Evolutionary conservation across 176 grass and related monocot species (phyloP).

Genomic region (Aegilops tauschii): DNA sequence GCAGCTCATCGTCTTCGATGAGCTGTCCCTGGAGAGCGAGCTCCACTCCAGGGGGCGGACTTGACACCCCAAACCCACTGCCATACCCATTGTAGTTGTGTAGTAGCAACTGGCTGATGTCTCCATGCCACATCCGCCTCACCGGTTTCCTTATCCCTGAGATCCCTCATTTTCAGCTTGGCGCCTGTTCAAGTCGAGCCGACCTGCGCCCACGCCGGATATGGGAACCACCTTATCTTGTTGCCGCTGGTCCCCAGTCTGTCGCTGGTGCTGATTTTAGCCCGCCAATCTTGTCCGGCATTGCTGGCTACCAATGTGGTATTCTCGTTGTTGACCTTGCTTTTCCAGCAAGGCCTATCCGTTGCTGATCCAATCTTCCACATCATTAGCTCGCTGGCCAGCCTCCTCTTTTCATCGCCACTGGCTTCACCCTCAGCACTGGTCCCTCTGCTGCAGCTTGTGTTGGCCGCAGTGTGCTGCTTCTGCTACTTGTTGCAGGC

Average conservation of each 20-base stretch:
- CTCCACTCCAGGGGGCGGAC: background rate
- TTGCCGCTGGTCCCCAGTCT: background rate
- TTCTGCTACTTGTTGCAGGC: background rate
- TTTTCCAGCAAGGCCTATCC: background rate
- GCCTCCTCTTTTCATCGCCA: background rate
- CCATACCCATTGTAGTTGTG: background rate
- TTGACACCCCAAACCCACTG: background rate
- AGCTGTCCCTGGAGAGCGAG: background rate
- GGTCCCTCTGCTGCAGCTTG: conserved; percentile 10
- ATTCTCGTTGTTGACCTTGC: background rate
- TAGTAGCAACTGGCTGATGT: background rate
- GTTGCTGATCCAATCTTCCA: background rate
- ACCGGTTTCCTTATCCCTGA: background rate
- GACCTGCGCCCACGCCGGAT: background rate
- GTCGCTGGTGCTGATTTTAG: background rate
- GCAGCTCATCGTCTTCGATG: background rate
- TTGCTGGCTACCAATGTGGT: background rate
- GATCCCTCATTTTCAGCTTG: background rate
- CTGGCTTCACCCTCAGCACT: background rate
- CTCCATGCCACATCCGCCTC: background rate
- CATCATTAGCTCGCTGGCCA: background rate
- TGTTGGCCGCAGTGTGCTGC: background rate
- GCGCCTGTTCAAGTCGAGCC: background rate
- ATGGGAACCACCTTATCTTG: background rate
- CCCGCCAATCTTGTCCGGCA: background rate